Conservation (phyloP, 495 filamentous ascomycete genomes). For the Cercophora sp. region DNA sequence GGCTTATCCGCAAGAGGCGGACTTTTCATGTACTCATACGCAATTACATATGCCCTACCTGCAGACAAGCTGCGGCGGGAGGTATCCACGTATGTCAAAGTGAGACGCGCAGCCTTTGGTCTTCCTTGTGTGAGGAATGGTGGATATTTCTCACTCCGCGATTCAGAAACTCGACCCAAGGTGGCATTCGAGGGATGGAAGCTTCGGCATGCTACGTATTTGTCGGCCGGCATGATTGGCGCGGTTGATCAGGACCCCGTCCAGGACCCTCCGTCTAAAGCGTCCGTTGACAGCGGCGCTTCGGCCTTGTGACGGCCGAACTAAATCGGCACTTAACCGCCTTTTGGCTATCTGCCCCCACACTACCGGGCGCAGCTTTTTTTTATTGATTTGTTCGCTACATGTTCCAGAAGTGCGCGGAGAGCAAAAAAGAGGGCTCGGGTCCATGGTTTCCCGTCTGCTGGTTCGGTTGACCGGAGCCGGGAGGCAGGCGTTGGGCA, state of each 20-base stretch:
- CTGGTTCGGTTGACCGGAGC: background rate
- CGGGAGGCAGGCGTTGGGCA: too few relatives aligned
- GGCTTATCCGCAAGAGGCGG: too few relatives aligned
- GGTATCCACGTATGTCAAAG: too few relatives aligned
- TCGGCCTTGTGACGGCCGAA: conserved; percentile 6
- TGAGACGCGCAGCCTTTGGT: too few relatives aligned
- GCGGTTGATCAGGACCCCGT: background rate
- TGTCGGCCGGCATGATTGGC: too few relatives aligned
- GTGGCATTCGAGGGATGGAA: conserved; percentile 1
- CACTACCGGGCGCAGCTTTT: background rate
- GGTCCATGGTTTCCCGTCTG: too few relatives aligned
- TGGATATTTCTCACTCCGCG: conserved; percentile 4
- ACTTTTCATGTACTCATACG: too few relatives aligned
- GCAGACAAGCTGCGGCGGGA: too few relatives aligned
- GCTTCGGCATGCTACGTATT: conserved; percentile 5
- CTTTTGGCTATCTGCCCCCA: background rate
- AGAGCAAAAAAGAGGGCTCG: background rate
- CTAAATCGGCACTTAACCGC: background rate
- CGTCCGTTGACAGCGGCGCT: too few relatives aligned
- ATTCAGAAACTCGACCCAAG: background rate
- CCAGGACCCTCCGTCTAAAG: background rate
- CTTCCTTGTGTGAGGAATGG: too few relatives aligned
- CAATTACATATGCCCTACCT: too few relatives aligned
- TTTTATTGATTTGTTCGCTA: background rate
- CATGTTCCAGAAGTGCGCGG: background rate